Conservation (phyloP, 306 rosid genomes). For the Coriaria nepalensis region DNA sequence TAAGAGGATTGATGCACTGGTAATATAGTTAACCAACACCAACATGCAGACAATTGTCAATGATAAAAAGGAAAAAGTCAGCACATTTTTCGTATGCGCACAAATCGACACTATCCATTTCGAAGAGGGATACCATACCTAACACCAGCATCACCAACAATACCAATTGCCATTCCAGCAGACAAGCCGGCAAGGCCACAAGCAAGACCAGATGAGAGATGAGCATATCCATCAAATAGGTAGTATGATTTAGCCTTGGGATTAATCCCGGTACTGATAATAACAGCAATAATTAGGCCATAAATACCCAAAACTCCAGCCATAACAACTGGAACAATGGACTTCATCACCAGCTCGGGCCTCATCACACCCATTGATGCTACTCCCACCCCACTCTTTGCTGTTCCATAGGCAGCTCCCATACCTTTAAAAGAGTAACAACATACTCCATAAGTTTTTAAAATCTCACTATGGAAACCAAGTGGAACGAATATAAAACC, state of each 20-base stretch:
- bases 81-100: too few relatives aligned
- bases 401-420: constrained; percentile 93
- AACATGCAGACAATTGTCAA: too few relatives aligned
- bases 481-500: too few relatives aligned
- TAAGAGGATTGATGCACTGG: too few relatives aligned
- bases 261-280: constrained; percentile 80
- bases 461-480: background rate
- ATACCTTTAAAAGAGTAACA: constrained; percentile 32
- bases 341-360: constrained; percentile 86
- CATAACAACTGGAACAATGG: constrained; percentile 87
- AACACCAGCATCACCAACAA: constrained; percentile 88
- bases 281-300: constrained; percentile 82
- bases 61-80: too few relatives aligned
- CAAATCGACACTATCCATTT: background rate
- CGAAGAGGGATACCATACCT: constrained; percentile 30
- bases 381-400: constrained; percentile 85
- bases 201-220: constrained; percentile 83
- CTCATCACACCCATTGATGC: constrained; percentile 94
- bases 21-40: too few relatives aligned
- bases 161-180: constrained; percentile 90
- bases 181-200: constrained; percentile 82
- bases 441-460: background rate
- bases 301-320: constrained; percentile 93
- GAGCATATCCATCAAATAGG: constrained; percentile 85
- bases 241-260: constrained; percentile 82